Conservation (phyloP, 768 basidiomycete genomes). For the Tricholoma matsutake region DNA sequence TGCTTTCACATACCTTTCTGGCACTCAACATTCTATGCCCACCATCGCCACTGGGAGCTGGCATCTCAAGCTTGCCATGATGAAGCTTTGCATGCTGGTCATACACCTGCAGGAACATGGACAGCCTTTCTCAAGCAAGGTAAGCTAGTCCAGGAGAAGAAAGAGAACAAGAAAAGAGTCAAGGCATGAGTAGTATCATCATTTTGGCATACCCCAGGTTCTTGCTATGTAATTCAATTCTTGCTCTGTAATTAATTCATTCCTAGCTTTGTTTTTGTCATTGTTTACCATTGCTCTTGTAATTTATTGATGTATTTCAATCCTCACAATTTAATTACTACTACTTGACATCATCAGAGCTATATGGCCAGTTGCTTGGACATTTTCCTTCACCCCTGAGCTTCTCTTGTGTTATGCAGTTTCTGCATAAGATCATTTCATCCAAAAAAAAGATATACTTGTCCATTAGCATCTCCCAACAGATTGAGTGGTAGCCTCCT, state of each 20-base stretch:
- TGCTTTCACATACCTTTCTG: background rate
- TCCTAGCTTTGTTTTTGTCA: no score
- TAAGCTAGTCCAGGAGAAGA: background rate
- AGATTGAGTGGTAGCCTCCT: slow-evolving; percentile 33
- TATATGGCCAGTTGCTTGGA: background rate
- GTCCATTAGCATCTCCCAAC: slow-evolving; percentile 29
- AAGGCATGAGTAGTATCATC: background rate
- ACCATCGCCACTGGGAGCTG: background rate
- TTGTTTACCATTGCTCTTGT: no score
- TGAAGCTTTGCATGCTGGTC: background rate
- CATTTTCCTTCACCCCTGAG: background rate
- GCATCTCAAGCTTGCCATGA: background rate
- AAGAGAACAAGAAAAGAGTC: background rate
- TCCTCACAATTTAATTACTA: no score
- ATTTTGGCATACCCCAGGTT: background rate
- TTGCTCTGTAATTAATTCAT: background rate
- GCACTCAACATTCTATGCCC: background rate
- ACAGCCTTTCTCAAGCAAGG: background rate
- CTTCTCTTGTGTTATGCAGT: background rate
- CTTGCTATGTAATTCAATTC: background rate
- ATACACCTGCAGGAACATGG: background rate
- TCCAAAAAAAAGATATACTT: slow-evolving; percentile 36
- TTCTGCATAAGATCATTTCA: slow-evolving; percentile 6
- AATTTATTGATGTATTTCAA: no score
- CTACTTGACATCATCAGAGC: no score